Evolutionary conservation across 768 basidiomycete species (phyloP), one percentile per base, ranked within the genome.

Genomic region (Tricholoma flavovirens): DNA sequence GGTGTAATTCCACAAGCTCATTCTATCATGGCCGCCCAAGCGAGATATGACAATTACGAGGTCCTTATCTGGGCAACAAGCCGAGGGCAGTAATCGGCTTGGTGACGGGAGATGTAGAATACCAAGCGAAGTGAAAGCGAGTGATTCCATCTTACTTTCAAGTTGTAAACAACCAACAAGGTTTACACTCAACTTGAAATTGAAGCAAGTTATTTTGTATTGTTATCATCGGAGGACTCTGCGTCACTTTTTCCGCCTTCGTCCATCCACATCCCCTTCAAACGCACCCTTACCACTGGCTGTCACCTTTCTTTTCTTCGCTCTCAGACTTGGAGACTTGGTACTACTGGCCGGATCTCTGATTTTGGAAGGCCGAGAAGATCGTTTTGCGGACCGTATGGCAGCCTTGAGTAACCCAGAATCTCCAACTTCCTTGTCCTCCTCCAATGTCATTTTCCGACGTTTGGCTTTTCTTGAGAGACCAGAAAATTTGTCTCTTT

Each of bases 11-110:
- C 88, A 93, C 35, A 93, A 74, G 60, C 84, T 83, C 64, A 92
- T 68, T 57, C 83, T 79, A 64, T 90, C 88, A 59, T 80, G 78
- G 30, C 83, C 83, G 30, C 83, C 87, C 22, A 86, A 73, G 26
- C 83, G 79, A 56, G 85, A 84, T 50, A 91, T 73, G 7, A 90
- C 72, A 24, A 85, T 73, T 4, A 91, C 71, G 40, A 92, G 74
- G 69, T 93, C 90, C 68, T 92, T 93, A 73, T 92, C 90, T 8
- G 90, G 89, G 67, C 90, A 90, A 63, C 90, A 91, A 48, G 90
- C 82, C 19, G 83, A 79, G 9, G 73, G 56, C 22, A 88, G 69
- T 29, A 91, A 62, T 38, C 85, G 82, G 54, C 80, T 81, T 29
- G 80, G 73, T 6, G 80, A 72, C 5, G 85, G 80, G 11, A 90